Base-by-base conservation (phyloP, 2,329 filamentous ascomycete species). In the Paracoccidioides lutzii region DNA sequence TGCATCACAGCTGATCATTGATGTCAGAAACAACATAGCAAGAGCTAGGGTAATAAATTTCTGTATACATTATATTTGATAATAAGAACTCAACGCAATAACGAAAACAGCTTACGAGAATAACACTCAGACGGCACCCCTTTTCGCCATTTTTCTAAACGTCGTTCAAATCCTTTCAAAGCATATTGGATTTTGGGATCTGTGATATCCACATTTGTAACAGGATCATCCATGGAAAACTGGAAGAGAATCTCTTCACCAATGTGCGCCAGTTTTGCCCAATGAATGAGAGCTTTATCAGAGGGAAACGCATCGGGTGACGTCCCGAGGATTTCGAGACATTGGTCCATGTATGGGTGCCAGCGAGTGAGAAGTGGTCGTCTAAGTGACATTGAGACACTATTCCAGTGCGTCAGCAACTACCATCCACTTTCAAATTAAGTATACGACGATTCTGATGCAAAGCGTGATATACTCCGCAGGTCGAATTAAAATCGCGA, bases 181-280 rank as follows among this genome's bases (percentile, higher is more conserved):
- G 81, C 78, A 60, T 83, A 80, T 64, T 86, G 83, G 3, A 80
- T 81, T 57, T 82, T 81, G 8, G 78, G 69, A 57, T 89, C 84
- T 0, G 77, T 73, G 41, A 89, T 76, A 7, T 78, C 69, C 3
- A 72, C 70, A 7, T 73, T 71, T 5, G 76, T 73, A 3, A 73
- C 73, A 0, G 81, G 76, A 55, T 89, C 84, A 59, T 88, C 84
- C 67, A 84, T 78, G 4, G 77, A 78, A 58, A 89, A 84, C 60
- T 86, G 81, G 35, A 78, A 72, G 8, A 80, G 79, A 14, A 88
- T 78, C 57, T 89, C 83, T 66, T 90, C 87, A 1, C 80, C 81
- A 46, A 89, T 79, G 55, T 77, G 77, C 15, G 78, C 79, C 55
- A 83, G 71, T 59, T 77, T 80, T 51, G 81, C 74, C 67, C 81